Conservation (phyloP, 441 rosid genomes). For the Kokia cookei region DNA sequence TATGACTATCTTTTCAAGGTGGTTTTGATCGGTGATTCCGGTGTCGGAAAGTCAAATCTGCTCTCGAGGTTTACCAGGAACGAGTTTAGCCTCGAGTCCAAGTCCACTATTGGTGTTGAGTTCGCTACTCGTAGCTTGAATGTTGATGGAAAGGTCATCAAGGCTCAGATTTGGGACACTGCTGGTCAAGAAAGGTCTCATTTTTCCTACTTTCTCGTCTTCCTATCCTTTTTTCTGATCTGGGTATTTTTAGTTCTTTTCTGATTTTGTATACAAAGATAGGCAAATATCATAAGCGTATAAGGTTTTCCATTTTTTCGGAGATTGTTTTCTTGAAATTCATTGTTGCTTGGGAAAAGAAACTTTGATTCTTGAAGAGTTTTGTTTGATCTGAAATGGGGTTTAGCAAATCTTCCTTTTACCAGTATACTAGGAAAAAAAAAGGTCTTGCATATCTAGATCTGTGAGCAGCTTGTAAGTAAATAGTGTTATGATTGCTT, state of each 20-base stretch:
- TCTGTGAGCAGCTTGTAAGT: not conserved
- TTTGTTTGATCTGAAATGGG: conserved; percentile 3
- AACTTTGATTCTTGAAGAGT: not conserved
- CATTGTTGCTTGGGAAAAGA: not conserved
- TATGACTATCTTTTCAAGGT: conserved; percentile 81
- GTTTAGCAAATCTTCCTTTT: not conserved
- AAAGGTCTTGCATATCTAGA: not conserved
- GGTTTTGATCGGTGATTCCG: conserved; percentile 67
- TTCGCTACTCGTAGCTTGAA: conserved; percentile 68
- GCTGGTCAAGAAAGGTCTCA: conserved; percentile 65
- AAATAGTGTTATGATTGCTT: not conserved
- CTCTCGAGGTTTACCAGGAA: conserved; percentile 67
- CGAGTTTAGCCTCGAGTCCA: conserved; percentile 67
- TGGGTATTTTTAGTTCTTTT: not conserved
- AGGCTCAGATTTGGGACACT: conserved; percentile 69
- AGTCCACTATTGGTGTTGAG: conserved; percentile 69
- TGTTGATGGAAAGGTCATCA: conserved; percentile 59
- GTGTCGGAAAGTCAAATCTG: conserved; percentile 66
- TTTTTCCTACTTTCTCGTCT: not conserved
- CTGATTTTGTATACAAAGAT: not conserved
- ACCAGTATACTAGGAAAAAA: not conserved
- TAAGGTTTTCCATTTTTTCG: not conserved
- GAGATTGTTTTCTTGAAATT: not conserved
- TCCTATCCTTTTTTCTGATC: not conserved
- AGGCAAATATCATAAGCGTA: not conserved